Conservation (phyloP, 208 protist species). For the Leishmania arabica region DNA sequence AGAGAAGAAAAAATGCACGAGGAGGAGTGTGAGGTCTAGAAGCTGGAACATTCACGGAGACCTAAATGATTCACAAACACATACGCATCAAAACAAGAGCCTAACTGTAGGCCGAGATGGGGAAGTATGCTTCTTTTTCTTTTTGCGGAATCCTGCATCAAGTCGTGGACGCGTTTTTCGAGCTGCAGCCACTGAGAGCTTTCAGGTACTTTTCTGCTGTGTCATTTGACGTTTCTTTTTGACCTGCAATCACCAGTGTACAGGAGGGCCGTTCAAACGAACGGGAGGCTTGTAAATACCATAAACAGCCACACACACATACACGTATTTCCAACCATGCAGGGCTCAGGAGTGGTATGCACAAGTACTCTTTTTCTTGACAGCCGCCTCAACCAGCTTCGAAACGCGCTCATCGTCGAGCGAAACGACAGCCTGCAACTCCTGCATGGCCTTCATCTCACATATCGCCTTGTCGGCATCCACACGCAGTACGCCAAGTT, state of each 20-base stretch:
- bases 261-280: background rate
- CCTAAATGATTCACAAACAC: background rate
- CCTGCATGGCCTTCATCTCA: slow-evolving; percentile 20
- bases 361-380: slow-evolving; percentile 3
- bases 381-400: slow-evolving; percentile 12
- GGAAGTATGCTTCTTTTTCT: background rate
- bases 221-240: background rate
- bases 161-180: background rate
- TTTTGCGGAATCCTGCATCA: background rate
- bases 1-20: slow-evolving; percentile 11
- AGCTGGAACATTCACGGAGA: background rate
- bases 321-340: background rate
- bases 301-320: background rate
- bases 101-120: background rate
- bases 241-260: background rate
- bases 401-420: slow-evolving; percentile 19
- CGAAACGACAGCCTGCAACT: slow-evolving; percentile 25
- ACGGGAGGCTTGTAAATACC: background rate
- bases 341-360: background rate
- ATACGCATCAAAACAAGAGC: background rate
- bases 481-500: slow-evolving; percentile 17
- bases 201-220: background rate
- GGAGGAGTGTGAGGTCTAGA: background rate
- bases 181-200: background rate
- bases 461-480: slow-evolving; percentile 27